Base-by-base conservation (phyloP, 176 grass and related monocot genomes). In the Phoenix roebelenii region DNA sequence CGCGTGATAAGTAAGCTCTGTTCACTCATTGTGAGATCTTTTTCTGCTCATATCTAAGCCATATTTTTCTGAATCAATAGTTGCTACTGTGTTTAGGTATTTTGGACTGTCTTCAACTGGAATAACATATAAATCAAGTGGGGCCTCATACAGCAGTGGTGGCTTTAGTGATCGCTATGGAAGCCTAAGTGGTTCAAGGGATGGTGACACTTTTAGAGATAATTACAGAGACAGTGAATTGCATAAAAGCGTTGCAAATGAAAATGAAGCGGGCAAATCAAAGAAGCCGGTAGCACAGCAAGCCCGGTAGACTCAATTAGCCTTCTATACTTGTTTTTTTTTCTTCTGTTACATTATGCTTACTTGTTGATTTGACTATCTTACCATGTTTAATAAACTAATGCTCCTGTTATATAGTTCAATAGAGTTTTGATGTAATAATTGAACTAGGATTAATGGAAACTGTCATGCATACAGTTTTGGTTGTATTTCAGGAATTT, bases 51-150 rank as follows among this genome's bases (percentile, higher is more conserved):
- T 44, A 2, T 15, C 22, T 48, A 39, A 57, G 28, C 1, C 25
- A 66, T 51, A 64, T 15, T 54, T 71, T 63, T 65, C 48, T 59
- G 55, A 44, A 44, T 44, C 10, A 44, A 51, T 79, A 15, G 73
- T 84, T 83, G 17, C 28, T 84, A 57, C 51, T 74, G 74, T 60
- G 15, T 79, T 60, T 71, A 98, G 93, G 79, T 92, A 89, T 16
- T 17, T 98, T 77, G 94, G 94, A 59, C 54, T 98, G 75, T 98
- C 94, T 20, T 98, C 94, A 26, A 89, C 76, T 25, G 94, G 88
- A 69, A 83, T 85, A 48, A 78, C 93, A 73, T 76, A 76, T 74
- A 92, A 80, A 80, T 98, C 94, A 73, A 98, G 82, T 68, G 83
- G 78, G 44, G 18, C 82, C 7, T 60, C 94, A 74, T 81, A 84